Base-by-base conservation (phyloP, 441 rosid genomes). In the Arabidopsis lyrata region DNA sequence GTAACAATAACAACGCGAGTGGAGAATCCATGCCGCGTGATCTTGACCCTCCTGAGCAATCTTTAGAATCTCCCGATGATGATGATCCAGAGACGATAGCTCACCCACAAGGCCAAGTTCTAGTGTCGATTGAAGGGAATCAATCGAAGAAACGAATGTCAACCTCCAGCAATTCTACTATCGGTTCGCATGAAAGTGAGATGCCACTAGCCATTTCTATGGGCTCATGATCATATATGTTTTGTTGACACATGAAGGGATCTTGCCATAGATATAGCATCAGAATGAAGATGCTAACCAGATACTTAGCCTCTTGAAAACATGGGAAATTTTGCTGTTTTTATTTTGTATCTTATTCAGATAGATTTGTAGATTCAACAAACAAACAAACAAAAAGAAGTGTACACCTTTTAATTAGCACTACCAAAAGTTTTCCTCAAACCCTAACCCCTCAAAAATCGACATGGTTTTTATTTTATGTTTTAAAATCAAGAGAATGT, bases 121-220 rank as follows among this genome's bases (percentile, higher is more conserved):
- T 78, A 41, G 77, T 78, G 44, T 32, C 75, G 2, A 31, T 66
- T n/a, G 79, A 70, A 63, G 77, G 79, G 41, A 75, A 70, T 8
- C 72, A 70, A 38, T 70, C 78, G 10, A 70, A 75, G 72, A 70
- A 79, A 60, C 65, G 75, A 35, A 79, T 59, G 59, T 79, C 82
- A 35, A 69, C 79, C 20, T 79, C 81, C 18, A 73, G 78, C 39
- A 77, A 39, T 73, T 68, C 78, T 34, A 69, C 67, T 62, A 32
- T 74, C 0, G 66, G 20, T 35, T 79, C 82, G 9, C 82, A 79
- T 64, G 82, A 79, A 59, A 70, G 79, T 67, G 82, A 79, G 73
- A 58, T 79, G 82, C 82, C 82, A 58, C 63, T 79, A 59, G 76
- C 82, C 34, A 79, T 75, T 64, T 79, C 82, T 53, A 79, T 79